Evolutionary conservation across 768 basidiomycete species (phyloP).

Genomic region (Calvatia gigantea): DNA sequence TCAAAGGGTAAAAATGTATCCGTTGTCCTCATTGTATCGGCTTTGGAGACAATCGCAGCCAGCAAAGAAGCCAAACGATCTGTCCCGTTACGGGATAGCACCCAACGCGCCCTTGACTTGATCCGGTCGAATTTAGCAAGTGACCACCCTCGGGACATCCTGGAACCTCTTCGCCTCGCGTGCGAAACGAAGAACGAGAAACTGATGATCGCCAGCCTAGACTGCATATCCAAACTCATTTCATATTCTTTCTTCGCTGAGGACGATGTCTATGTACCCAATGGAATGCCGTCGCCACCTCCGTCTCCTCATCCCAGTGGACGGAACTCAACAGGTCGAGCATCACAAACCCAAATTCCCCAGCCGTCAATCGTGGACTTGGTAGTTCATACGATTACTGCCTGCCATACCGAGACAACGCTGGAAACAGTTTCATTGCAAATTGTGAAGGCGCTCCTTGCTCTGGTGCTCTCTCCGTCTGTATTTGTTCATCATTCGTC

Average conservation of each 20-base stretch:
- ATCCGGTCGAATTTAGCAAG: slow-evolving; percentile 72
- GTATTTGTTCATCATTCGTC: slow-evolving; percentile 94
- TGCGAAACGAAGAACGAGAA: slow-evolving; percentile 95
- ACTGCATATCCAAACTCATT: slow-evolving; percentile 96
- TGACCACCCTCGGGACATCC: slow-evolving; percentile 80
- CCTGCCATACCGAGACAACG: slow-evolving; percentile 84
- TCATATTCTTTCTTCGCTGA: slow-evolving; percentile 97
- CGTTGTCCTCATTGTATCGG: slow-evolving; percentile 76
- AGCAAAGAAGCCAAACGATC: slow-evolving; percentile 90
- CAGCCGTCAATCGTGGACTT: slow-evolving; percentile 84
- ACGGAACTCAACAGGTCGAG: slow-evolving; percentile 36
- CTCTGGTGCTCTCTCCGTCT: slow-evolving; percentile 83
- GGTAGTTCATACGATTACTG: slow-evolving; percentile 91
- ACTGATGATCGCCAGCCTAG: slow-evolving; percentile 93
- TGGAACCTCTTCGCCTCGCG: slow-evolving; percentile 93
- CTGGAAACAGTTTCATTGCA: slow-evolving; percentile 92
- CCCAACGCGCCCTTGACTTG: slow-evolving; percentile 79
- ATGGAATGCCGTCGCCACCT: slow-evolving; percentile 66
- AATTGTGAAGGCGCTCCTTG: slow-evolving; percentile 92
- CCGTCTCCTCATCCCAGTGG: slow-evolving; percentile 59
- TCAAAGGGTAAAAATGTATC: slow-evolving; percentile 74
- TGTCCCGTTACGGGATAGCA: slow-evolving; percentile 74
- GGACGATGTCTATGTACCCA: slow-evolving; percentile 33
- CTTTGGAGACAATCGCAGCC: slow-evolving; percentile 79
- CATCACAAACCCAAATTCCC: slow-evolving; percentile 46